phyloP scores from a whole-genome alignment of 306 rosid genomes.

The Malus asiatica region DNA sequence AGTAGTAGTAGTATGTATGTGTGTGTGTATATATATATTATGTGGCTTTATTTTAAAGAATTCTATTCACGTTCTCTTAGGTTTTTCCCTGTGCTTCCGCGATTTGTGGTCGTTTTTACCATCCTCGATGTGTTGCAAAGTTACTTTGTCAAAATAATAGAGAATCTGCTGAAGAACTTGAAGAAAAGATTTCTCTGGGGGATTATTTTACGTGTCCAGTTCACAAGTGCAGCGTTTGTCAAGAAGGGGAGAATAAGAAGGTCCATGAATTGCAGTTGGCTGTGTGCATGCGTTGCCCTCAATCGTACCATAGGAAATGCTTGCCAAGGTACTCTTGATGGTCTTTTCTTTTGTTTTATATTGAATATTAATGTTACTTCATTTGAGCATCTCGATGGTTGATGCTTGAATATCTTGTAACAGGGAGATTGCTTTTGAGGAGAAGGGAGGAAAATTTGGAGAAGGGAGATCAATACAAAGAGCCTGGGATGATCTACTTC shows the following conservation, averaged over 20 bases:
- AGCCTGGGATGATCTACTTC: slow-evolving; percentile 74
- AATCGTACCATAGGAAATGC: slow-evolving; percentile 82
- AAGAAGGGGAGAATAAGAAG: slow-evolving; percentile 62
- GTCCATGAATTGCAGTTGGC: slow-evolving; percentile 61
- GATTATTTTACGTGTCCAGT: slow-evolving; percentile 71
- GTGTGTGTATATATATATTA: too few relatives aligned
- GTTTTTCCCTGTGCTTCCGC: slow-evolving; percentile 72
- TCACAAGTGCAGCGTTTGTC: slow-evolving; percentile 68
- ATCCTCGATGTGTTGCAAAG: slow-evolving; percentile 66
- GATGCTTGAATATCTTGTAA: slow-evolving; percentile 34
- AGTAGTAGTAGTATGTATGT: too few relatives aligned
- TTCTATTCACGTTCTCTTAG: slow-evolving; percentile 31
- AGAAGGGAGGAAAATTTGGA: slow-evolving; percentile 13
- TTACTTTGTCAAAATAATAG: slow-evolving; percentile 32
- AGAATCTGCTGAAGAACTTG: slow-evolving; percentile 46
- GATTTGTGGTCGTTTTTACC: slow-evolving; percentile 83
- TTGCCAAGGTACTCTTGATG: slow-evolving; percentile 55
- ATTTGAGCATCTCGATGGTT: slow-evolving; percentile 7
- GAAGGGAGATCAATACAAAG: slow-evolving; percentile 36
- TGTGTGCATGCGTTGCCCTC: slow-evolving; percentile 90
- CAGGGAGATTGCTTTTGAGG: slow-evolving; percentile 52
- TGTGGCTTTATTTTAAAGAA: neutral
- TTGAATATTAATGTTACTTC: neutral
- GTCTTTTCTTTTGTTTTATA: neutral
- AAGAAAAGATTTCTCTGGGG: slow-evolving; percentile 51